phyloP scores from a whole-genome alignment of 116 monocot genomes.

The Thalassia testudinum region DNA sequence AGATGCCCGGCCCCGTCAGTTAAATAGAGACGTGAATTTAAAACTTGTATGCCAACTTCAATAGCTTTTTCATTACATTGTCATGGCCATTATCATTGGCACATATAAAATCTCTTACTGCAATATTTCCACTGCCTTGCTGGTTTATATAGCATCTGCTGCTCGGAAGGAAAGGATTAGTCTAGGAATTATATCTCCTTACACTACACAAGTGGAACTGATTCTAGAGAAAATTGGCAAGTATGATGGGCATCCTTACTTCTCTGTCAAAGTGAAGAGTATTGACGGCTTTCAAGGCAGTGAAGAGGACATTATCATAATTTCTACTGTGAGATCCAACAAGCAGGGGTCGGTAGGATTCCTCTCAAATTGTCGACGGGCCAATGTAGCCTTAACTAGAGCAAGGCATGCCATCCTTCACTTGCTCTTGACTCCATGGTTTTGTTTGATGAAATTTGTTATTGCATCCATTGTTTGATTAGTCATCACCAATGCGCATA shows the following conservation, averaged over 20 bases:
- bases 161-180: not conserved
- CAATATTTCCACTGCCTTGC: no score
- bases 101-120: no score
- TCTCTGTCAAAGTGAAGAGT: slow-evolving; percentile 5
- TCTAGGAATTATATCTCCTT: slow-evolving; percentile 12
- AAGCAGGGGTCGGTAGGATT: slow-evolving; percentile 28
- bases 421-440: no score
- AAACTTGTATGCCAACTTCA: no score
- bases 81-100: no score
- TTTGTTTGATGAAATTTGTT: no score
- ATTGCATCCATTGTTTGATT: no score
- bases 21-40: no score
- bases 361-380: slow-evolving; percentile 23
- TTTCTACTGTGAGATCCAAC: slow-evolving; percentile 15
- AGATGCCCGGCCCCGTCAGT: no score
- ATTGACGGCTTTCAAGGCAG: slow-evolving; percentile 16
- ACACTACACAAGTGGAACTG: slow-evolving; percentile 5
- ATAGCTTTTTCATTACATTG: no score
- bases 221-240: slow-evolving; percentile 4
- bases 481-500: no score
- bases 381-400: slow-evolving; percentile 60
- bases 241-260: not conserved
- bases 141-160: slow-evolving; percentile 1
- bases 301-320: slow-evolving; percentile 12
- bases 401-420: slow-evolving; percentile 17